These are phyloP conservation scores for Leptographium radiaticola DNA, from an alignment of 2,329 filamentous ascomycete species.

Conservation along the genomic window DNA sequence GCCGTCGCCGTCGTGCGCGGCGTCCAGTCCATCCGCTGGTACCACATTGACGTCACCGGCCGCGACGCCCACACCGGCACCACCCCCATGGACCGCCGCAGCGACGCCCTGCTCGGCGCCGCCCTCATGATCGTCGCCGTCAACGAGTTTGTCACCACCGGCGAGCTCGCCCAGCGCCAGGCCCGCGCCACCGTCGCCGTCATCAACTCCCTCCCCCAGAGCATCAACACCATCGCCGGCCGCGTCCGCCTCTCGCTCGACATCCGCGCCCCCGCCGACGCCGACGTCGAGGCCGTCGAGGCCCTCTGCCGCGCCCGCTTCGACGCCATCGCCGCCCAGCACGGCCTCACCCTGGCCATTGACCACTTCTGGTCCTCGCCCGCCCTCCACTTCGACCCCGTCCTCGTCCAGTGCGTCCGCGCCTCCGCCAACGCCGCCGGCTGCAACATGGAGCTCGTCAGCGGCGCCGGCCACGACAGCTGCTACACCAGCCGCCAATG, in stretches of 20 bases:
- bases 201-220: constrained; percentile 48
- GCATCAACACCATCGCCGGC: constrained; percentile 62
- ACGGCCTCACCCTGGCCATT: constrained; percentile 3
- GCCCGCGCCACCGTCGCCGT: constrained; percentile 61
- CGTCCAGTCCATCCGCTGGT: constrained; percentile 66
- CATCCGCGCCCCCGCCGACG: constrained; percentile 45
- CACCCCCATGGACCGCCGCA: constrained; percentile 34
- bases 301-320: constrained; percentile 5
- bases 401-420: constrained; percentile 10
- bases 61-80: constrained; percentile 64
- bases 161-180: constrained; percentile 21
- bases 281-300: constrained; percentile 44
- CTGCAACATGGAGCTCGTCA: constrained; percentile 12
- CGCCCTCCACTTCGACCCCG: constrained; percentile 9
- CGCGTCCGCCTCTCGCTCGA: constrained; percentile 55
- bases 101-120: constrained; percentile 26
- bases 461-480: constrained; percentile 33
- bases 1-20: constrained; percentile 59
- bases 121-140: constrained; percentile 53
- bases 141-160: constrained; percentile 46
- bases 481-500: constrained; percentile 46
- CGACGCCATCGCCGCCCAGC: constrained; percentile 3
- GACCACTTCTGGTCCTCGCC: constrained; percentile 9
- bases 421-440: neutral
- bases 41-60: constrained; percentile 51